phyloP scores from a whole-genome alignment of 805 yeast species.

The Cyberlindnera sargentensis region DNA sequence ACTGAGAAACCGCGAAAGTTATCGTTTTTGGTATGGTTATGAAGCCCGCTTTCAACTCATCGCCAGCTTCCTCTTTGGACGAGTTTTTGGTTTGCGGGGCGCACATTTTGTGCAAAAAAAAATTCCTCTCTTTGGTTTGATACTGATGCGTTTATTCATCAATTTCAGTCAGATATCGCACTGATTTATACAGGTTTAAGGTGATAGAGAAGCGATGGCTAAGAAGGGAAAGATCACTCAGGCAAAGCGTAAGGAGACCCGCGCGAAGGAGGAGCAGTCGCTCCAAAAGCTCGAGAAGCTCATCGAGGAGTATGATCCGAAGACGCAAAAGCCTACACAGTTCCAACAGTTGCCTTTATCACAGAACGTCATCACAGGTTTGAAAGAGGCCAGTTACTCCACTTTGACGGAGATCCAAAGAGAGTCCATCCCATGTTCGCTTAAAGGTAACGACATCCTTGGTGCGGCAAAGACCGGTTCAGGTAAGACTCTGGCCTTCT shows the following conservation, averaged over 20 bases:
- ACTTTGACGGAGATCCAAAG: slow-evolving; percentile 82
- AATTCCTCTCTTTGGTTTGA: too few relatives aligned
- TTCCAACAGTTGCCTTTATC: slow-evolving; percentile 80
- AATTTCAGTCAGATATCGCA: too few relatives aligned
- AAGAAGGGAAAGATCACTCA: slow-evolving; percentile 28
- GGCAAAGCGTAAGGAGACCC: slow-evolving; percentile 30
- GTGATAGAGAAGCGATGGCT: slow-evolving; percentile 25
- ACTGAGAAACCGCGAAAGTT: neutral
- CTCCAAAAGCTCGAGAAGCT: slow-evolving; percentile 39
- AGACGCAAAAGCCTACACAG: slow-evolving; percentile 32
- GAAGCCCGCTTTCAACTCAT: neutral
- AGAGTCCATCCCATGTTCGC: slow-evolving; percentile 64
- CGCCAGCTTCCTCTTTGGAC: neutral
- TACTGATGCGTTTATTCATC: too few relatives aligned
- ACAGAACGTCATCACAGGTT: slow-evolving; percentile 55
- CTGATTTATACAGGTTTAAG: too few relatives aligned
- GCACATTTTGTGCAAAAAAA: too few relatives aligned
- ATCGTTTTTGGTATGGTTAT: neutral
- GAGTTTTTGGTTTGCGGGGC: neutral
- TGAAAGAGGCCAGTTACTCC: slow-evolving; percentile 71
- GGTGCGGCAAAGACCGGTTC: slow-evolving; percentile 98
- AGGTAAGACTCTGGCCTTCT: slow-evolving; percentile 88
- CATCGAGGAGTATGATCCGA: slow-evolving; percentile 49
- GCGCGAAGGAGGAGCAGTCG: slow-evolving; percentile 29
- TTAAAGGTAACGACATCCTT: slow-evolving; percentile 84